Evolutionary conservation across 495 filamentous ascomycete species (phyloP).

Genomic region (Wilcoxina mikolae): DNA sequence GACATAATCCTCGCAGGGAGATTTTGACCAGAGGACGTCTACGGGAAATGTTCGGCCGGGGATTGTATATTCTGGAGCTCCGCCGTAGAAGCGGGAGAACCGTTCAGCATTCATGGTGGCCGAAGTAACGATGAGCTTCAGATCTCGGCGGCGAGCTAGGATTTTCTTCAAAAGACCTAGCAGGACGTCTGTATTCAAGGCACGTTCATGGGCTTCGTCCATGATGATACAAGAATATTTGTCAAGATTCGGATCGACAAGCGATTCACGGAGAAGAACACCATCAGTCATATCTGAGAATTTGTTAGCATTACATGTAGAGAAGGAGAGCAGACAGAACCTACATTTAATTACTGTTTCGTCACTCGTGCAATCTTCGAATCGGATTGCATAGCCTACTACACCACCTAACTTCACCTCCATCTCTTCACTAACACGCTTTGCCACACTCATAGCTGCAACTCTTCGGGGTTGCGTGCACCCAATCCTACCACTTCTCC

Average conservation of each 20-base stretch:
- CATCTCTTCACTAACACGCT: constrained; percentile 98
- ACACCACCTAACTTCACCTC: constrained; percentile 77
- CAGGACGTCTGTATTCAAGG: constrained; percentile 89
- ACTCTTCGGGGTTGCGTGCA: constrained; percentile 97
- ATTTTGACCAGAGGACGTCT: constrained; percentile 87
- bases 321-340: constrained; percentile 13
- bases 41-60: constrained; percentile 96
- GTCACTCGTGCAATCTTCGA: constrained; percentile 93
- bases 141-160: constrained; percentile 69
- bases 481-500: constrained; percentile 79
- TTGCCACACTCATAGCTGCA: constrained; percentile 92
- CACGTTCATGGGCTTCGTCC: constrained; percentile 97
- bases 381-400: constrained; percentile 96
- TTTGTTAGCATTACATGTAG: constrained; percentile 19
- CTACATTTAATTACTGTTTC: constrained; percentile 85
- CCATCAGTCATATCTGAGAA: constrained; percentile 83
- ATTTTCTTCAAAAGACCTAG: constrained; percentile 98
- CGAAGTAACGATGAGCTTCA: constrained; percentile 95
- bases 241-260: constrained; percentile 83
- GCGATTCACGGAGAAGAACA: constrained; percentile 81
- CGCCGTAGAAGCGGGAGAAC: constrained; percentile 91
- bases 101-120: constrained; percentile 97
- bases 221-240: constrained; percentile 98
- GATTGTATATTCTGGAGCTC: constrained; percentile 95
- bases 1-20: constrained; percentile 94